Evolutionary conservation across 2,329 filamentous ascomycete species (phyloP).

Genomic region (Helotiales sp.): DNA sequence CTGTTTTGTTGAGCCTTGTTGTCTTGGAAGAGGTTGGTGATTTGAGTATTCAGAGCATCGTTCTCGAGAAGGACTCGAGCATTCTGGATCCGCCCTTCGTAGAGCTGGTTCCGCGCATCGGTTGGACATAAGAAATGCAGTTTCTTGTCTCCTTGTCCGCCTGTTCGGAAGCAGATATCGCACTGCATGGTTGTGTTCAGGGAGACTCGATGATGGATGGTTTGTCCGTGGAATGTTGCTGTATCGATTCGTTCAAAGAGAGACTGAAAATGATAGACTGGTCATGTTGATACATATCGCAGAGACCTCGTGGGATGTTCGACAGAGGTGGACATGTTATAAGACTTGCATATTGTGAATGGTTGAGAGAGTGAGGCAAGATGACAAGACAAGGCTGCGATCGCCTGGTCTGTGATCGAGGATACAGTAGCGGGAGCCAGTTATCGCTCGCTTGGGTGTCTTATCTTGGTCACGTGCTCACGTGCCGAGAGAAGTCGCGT

Average conservation of each 20-base stretch:
- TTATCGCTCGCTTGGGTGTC: conserved; percentile 13
- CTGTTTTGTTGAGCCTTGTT: conserved; percentile 15
- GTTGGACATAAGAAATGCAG: conserved; percentile 71
- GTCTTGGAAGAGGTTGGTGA: conserved; percentile 33
- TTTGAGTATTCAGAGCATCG: conserved; percentile 49
- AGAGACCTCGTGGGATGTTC: not conserved
- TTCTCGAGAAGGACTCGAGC: conserved; percentile 66
- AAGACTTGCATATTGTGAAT: conserved; percentile 21
- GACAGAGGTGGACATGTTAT: conserved; percentile 16
- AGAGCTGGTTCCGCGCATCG: conserved; percentile 72
- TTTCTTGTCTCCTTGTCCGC: conserved; percentile 51
- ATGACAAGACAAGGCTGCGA: conserved; percentile 27
- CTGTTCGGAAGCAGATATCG: conserved; percentile 65
- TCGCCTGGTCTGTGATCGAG: conserved; percentile 20
- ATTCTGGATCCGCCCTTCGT: conserved; percentile 66
- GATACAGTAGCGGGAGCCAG: not conserved
- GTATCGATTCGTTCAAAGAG: conserved; percentile 15
- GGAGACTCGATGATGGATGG: conserved; percentile 15
- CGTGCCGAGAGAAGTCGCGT: not conserved
- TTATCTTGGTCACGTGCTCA: conserved; percentile 21
- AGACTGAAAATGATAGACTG: conserved; percentile 12
- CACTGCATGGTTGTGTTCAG: conserved; percentile 61
- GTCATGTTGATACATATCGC: conserved; percentile 29
- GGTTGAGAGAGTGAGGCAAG: conserved; percentile 13
- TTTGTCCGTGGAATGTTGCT: conserved; percentile 16